Percentiles rank a stretch among this genome's conserved stretches.
Evolutionary conservation across 2,329 filamentous ascomycete species (phyloP).

Genomic region (Paradendryphiella salina): DNA sequence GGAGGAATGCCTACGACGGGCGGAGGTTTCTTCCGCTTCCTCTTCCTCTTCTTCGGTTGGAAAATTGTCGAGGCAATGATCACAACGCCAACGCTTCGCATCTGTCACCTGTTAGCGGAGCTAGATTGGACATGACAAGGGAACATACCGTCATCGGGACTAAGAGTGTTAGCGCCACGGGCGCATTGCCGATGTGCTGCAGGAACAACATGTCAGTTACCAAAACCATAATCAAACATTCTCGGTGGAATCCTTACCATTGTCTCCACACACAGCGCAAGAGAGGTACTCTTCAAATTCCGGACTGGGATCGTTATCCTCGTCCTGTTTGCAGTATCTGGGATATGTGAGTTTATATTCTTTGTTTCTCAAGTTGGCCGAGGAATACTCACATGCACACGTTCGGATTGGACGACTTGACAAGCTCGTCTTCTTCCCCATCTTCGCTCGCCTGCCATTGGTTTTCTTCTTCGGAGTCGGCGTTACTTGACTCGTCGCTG

Average conservation of each 20-base stretch:
- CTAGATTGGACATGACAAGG: constrained; percentile 15
- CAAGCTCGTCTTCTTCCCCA: constrained; percentile 61
- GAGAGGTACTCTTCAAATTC: constrained; percentile 79
- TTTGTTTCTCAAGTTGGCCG: background rate
- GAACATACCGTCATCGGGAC: constrained; percentile 65
- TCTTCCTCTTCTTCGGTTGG: constrained; percentile 42
- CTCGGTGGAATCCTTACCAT: constrained; percentile 63
- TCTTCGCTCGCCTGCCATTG: constrained; percentile 60
- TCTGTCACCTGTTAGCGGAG: constrained; percentile 49
- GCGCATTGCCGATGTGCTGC: constrained; percentile 91
- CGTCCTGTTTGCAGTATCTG: constrained; percentile 81
- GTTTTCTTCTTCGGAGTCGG: constrained; percentile 60
- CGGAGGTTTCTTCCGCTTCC: constrained; percentile 47
- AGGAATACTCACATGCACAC: constrained; percentile 64
- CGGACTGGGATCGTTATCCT: constrained; percentile 79
- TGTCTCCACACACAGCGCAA: constrained; percentile 77
- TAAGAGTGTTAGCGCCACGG: constrained; percentile 67
- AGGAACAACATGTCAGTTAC: constrained; percentile 51
- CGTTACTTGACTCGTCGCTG: constrained; percentile 46
- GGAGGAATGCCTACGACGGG: constrained; percentile 59
- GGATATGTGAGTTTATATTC: constrained; percentile 17
- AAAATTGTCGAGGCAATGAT: constrained; percentile 58
- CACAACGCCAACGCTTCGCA: constrained; percentile 64
- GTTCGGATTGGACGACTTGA: constrained; percentile 54
- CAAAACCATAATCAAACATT: constrained; percentile 40